Conservation (phyloP, 805 yeast genomes). For the Ogataea ganodermae region DNA sequence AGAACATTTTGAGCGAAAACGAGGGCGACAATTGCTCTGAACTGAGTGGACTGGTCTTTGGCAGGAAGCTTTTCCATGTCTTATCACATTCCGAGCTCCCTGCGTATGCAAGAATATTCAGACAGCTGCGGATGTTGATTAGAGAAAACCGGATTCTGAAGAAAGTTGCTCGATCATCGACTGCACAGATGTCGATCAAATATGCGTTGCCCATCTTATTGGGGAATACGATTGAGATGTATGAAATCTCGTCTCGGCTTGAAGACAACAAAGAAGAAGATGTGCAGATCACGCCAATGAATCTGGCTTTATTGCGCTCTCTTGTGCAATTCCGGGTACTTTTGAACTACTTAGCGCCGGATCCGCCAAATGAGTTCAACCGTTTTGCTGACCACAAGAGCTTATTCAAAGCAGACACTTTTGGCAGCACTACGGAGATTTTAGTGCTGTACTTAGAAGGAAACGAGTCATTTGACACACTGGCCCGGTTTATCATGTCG, state of each 20-base stretch:
- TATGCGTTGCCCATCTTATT: conserved; percentile 31
- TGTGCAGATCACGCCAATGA: conserved; percentile 19
- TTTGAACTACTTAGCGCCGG: conserved; percentile 24
- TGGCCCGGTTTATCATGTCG: conserved; percentile 29
- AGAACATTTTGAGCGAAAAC: conserved; percentile 28
- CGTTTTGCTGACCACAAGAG: conserved; percentile 23
- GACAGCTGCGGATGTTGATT: conserved; percentile 25
- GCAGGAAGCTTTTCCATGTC: conserved; percentile 28
- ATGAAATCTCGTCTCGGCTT: conserved; percentile 60
- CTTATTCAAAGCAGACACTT: conserved; percentile 33
- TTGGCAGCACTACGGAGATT: conserved; percentile 42
- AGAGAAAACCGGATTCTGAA: conserved; percentile 20
- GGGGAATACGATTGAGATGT: conserved; percentile 55
- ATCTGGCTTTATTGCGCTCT: conserved; percentile 39
- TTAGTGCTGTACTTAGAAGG: conserved; percentile 45
- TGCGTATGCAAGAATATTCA: conserved; percentile 21
- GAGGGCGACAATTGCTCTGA: conserved; percentile 34
- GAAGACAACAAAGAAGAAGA: conserved; percentile 24
- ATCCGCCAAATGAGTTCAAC: conserved; percentile 13
- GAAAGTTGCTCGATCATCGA: conserved; percentile 14
- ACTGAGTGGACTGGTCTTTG: conserved; percentile 32
- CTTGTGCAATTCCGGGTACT: conserved; percentile 45
- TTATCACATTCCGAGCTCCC: conserved; percentile 24
- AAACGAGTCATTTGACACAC: conserved; percentile 43
- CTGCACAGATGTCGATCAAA: conserved; percentile 15